Percentiles rank a stretch among this genome's conserved stretches.
These are phyloP conservation scores for Calonectria pteridis DNA, from an alignment of 2,329 filamentous ascomycete genomes.

Conservation along the genomic window DNA sequence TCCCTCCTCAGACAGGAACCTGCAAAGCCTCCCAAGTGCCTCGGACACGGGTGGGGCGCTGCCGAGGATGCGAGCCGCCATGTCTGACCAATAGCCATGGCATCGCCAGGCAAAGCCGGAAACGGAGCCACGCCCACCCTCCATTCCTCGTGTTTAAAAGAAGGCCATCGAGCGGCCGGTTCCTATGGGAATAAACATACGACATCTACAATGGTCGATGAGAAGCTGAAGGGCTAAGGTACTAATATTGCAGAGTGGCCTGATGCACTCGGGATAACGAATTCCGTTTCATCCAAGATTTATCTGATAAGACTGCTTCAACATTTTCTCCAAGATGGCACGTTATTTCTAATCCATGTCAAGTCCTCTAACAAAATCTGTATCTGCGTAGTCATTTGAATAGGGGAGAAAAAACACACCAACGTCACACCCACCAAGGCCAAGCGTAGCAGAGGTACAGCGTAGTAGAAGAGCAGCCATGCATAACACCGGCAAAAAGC, in stretches of 20 bases:
- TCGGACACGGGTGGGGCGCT: constrained; percentile 26
- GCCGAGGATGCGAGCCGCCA: constrained; percentile 15
- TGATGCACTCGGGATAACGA: neutral
- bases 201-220: neutral
- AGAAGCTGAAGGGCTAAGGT: neutral
- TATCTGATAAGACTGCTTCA: neutral
- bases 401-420: neutral
- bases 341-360: constrained; percentile 2
- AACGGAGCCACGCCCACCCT: neutral
- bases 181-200: neutral
- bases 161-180: neutral
- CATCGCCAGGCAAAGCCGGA: neutral
- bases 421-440: neutral
- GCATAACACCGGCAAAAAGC: constrained; percentile 42
- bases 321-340: neutral
- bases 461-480: constrained; percentile 38
- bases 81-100: neutral
- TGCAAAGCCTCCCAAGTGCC: neutral
- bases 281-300: neutral
- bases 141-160: neutral
- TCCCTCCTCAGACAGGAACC: neutral
- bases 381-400: constrained; percentile 2
- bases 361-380: constrained; percentile 12
- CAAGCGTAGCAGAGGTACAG: constrained; percentile 5
- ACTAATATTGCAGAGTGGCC: neutral